phyloP scores from a whole-genome alignment of 805 yeast species.

The Saccharomycopsis sp. region DNA sequence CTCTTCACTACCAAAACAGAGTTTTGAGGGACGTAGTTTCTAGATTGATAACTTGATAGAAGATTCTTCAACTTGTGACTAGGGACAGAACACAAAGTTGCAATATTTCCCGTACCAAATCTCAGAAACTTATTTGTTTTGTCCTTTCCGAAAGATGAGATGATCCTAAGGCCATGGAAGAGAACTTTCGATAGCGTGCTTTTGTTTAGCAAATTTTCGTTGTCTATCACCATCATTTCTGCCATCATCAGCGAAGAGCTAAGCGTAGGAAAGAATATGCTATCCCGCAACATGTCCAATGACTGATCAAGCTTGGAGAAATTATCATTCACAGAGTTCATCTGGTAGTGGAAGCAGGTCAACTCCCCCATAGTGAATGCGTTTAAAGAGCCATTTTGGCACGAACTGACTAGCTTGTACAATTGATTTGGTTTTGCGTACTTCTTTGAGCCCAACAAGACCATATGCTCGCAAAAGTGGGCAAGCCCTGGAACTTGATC shows the following conservation, averaged over 20 bases:
- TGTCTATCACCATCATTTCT: slow-evolving; percentile 54
- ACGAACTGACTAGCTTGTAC: slow-evolving; percentile 33
- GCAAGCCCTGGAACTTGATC: slow-evolving; percentile 68
- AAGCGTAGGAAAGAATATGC: slow-evolving; percentile 45
- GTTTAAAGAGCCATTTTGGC: slow-evolving; percentile 48
- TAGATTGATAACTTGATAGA: slow-evolving; percentile 33
- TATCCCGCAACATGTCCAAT: slow-evolving; percentile 41
- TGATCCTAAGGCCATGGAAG: slow-evolving; percentile 48
- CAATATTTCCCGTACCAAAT: slow-evolving; percentile 56
- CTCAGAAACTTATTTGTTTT: slow-evolving; percentile 43
- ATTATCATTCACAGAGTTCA: slow-evolving; percentile 34
- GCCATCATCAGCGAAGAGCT: slow-evolving; percentile 32
- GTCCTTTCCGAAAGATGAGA: slow-evolving; percentile 34
- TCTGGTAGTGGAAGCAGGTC: slow-evolving; percentile 54
- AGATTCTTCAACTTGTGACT: slow-evolving; percentile 29
- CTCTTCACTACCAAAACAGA: slow-evolving; percentile 56
- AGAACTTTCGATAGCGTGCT: slow-evolving; percentile 36
- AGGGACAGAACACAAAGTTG: slow-evolving; percentile 37
- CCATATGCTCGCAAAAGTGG: slow-evolving; percentile 78
- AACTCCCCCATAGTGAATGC: slow-evolving; percentile 64
- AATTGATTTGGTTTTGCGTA: slow-evolving; percentile 41
- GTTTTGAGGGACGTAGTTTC: slow-evolving; percentile 37
- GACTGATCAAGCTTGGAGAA: slow-evolving; percentile 15
- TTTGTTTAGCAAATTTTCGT: slow-evolving; percentile 55
- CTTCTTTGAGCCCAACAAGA: slow-evolving; percentile 46